phyloP scores from a whole-genome alignment of 2,329 filamentous ascomycete genomes.

The Bipolaris cookei region DNA sequence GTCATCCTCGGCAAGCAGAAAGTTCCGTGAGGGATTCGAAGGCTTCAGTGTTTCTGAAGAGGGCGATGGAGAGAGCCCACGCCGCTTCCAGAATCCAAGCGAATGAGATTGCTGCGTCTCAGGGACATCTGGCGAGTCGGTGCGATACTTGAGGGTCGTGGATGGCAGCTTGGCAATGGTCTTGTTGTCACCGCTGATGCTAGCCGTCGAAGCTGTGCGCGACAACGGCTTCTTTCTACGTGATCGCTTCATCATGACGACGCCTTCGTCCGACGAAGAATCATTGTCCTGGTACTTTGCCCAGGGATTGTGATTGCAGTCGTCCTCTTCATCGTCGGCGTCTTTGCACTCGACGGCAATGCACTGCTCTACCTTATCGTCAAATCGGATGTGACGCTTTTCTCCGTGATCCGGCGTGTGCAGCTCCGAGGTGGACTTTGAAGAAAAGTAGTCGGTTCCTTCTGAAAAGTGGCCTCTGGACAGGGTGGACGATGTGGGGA shows the following conservation, averaged over 20 bases:
- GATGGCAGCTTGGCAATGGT: slow-evolving; percentile 88
- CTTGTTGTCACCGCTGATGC: slow-evolving; percentile 70
- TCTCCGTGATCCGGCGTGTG: slow-evolving; percentile 67
- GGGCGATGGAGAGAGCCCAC: slow-evolving; percentile 70
- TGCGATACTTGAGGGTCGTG: slow-evolving; percentile 84
- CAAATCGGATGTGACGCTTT: slow-evolving; percentile 91
- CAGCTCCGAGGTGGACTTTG: slow-evolving; percentile 72
- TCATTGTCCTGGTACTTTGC: slow-evolving; percentile 54
- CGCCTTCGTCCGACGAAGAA: slow-evolving; percentile 72
- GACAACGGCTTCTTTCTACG: slow-evolving; percentile 56
- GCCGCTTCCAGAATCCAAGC: slow-evolving; percentile 54
- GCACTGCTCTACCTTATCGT: slow-evolving; percentile 93
- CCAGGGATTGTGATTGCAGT: slow-evolving; percentile 51
- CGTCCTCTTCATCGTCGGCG: slow-evolving; percentile 69
- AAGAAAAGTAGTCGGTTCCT: slow-evolving; percentile 69
- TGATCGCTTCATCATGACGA: slow-evolving; percentile 80
- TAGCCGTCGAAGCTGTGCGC: slow-evolving; percentile 62
- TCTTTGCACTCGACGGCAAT: slow-evolving; percentile 90
- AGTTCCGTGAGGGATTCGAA: slow-evolving; percentile 68
- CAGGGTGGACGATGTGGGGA: slow-evolving; percentile 68
- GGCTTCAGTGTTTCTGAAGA: slow-evolving; percentile 84
- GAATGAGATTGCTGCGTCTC: slow-evolving; percentile 56
- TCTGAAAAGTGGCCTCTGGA: slow-evolving; percentile 67
- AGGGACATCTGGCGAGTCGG: slow-evolving; percentile 73
- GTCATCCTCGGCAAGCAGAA: slow-evolving; percentile 67